Percentiles rank a stretch among this genome's conserved stretches.
These are phyloP conservation scores for Ganoderma resinaceum DNA, from an alignment of 1,284 basidiomycete genomes.

Conservation along the genomic window DNA sequence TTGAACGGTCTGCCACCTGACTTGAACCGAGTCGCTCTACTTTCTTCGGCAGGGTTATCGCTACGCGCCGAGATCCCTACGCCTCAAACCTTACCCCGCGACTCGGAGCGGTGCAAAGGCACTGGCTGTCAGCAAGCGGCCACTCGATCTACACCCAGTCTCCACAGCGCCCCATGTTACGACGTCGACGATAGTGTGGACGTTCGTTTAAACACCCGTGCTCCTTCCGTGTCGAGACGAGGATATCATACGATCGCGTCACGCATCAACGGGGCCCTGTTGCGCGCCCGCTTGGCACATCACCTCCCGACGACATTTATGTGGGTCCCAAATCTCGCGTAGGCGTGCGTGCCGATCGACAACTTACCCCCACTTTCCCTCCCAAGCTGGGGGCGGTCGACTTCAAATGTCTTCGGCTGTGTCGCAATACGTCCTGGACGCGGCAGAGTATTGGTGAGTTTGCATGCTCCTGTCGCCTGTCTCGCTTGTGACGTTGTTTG, in stretches of 20 bases:
- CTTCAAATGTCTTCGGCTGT: not conserved
- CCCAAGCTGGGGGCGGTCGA: not conserved
- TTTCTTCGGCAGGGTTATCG: not conserved
- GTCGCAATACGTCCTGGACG: slow-evolving; percentile 12
- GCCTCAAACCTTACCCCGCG: not conserved
- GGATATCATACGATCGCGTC: not conserved
- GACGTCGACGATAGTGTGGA: not conserved
- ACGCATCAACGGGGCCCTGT: not conserved
- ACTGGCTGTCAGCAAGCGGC: not conserved
- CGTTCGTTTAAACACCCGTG: not conserved
- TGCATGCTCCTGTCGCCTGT: not conserved
- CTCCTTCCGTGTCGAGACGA: not conserved
- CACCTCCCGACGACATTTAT: not conserved
- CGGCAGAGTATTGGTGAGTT: slow-evolving; percentile 28
- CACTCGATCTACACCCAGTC: not conserved
- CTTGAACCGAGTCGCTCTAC: not conserved
- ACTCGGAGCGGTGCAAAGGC: not conserved
- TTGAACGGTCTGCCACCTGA: not conserved
- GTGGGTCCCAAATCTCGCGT: not conserved
- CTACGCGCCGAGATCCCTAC: not conserved
- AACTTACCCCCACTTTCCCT: not conserved
- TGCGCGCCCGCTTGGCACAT: not conserved
- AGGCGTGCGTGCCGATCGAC: not conserved
- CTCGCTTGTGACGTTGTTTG: slow-evolving; percentile 23
- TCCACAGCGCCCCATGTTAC: not conserved